phyloP scores from a whole-genome alignment of 2,329 filamentous ascomycete species.

The Sporothrix humicola region DNA sequence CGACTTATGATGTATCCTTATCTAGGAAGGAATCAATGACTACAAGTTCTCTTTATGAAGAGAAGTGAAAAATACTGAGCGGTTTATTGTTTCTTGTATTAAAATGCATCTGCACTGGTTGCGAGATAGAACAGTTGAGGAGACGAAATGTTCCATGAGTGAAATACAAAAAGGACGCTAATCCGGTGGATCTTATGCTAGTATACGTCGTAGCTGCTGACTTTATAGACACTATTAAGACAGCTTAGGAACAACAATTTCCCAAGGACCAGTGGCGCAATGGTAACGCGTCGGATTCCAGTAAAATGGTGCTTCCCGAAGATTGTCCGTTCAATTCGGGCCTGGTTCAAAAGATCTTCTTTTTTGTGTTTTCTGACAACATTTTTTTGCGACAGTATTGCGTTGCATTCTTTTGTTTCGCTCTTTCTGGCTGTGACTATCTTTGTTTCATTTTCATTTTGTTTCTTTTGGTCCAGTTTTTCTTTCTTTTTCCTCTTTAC shows the following conservation, averaged over 20 bases:
- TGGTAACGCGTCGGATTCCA: conserved; percentile 37
- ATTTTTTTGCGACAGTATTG: not conserved
- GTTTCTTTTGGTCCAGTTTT: not conserved
- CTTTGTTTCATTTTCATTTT: not conserved
- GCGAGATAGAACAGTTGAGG: no score
- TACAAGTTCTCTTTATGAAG: no score
- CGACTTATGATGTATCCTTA: no score
- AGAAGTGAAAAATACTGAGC: no score
- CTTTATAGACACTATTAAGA: conserved; percentile 12
- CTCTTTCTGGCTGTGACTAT: not conserved
- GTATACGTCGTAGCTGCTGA: not conserved
- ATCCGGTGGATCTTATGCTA: not conserved
- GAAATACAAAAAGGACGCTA: no score
- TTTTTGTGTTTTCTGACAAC: not conserved
- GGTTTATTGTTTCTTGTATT: no score
- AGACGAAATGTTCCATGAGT: no score
- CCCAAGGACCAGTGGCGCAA: conserved; percentile 34
- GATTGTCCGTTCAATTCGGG: conserved; percentile 36
- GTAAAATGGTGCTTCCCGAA: conserved; percentile 34
- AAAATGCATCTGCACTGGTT: no score
- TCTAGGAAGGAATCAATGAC: no score
- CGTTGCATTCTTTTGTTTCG: not conserved
- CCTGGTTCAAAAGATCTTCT: conserved; percentile 28
- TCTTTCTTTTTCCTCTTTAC: not conserved
- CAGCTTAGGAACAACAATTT: no score